These are phyloP conservation scores for sunflower (Helianthus annuus) DNA, from an alignment of 129 eudicot genomes.

Conservation along the genomic window DNA sequence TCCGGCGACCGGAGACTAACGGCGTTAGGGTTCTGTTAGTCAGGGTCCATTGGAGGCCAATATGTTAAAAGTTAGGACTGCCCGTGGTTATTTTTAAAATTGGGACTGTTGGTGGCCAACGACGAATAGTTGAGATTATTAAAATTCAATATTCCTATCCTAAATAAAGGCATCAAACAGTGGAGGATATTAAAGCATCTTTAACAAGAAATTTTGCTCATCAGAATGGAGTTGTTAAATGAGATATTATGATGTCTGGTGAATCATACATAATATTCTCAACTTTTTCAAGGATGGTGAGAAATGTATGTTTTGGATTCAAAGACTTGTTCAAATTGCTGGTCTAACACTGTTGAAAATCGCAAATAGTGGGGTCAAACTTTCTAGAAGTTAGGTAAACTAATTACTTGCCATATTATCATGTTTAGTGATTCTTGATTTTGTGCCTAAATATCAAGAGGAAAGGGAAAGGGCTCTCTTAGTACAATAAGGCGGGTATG, in stretches of 20 bases:
- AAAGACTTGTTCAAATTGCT: slow-evolving; percentile 52
- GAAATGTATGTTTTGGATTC: slow-evolving; percentile 49
- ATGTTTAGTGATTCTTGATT: slow-evolving; percentile 2
- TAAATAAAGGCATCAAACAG: too few species aligned
- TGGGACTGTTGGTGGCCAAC: too few species aligned
- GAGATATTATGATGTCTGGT: slow-evolving; percentile 6
- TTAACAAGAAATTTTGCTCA: not conserved
- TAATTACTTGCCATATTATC: not conserved
- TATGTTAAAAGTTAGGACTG: too few species aligned
- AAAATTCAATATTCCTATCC: too few species aligned
- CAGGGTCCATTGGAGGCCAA: too few species aligned
- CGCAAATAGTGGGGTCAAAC: slow-evolving; percentile 46
- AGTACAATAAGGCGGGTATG: too few species aligned
- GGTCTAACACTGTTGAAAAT: slow-evolving; percentile 45
- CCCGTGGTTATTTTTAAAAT: too few species aligned
- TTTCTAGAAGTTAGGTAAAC: slow-evolving; percentile 57
- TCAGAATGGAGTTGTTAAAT: not conserved
- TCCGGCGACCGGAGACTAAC: too few species aligned
- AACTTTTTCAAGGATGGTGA: slow-evolving; percentile 46
- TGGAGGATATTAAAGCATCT: too few species aligned
- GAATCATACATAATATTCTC: not conserved
- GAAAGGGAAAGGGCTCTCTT: too few species aligned
- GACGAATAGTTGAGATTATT: too few species aligned
- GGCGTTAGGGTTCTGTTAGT: too few species aligned
- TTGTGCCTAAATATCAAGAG: slow-evolving; percentile 12